Base-by-base conservation (phyloP, 805 yeast species). In the Danielia oregonensis region DNA sequence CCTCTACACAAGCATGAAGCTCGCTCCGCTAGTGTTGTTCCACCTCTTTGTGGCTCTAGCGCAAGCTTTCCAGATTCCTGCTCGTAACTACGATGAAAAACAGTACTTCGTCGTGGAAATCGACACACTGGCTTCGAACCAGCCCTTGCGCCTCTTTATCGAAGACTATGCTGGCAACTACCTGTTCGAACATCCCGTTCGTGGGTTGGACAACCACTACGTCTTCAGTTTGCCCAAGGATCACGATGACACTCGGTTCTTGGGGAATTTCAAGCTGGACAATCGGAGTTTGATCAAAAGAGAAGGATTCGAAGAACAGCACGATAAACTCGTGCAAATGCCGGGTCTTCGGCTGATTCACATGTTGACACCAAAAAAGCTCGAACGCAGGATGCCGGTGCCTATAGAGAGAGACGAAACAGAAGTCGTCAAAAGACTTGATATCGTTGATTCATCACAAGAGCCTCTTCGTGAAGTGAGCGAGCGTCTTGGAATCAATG, bases 101-200 rank as follows among this genome's bases (percentile, higher is more conserved):
- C 72, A 74, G 40, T 85, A 84, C 58, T 81, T 82, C 46, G 74
- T 84, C 6, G 67, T 84, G 12, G 86, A 83, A 43, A 45, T 79
- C 9, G 55, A 62, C 42, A 59, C 69, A 7, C 29, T 54, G 16
- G 23, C 22, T 7, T 23, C 39, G 7, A 54, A 42, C 29, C 35
- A 35, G 17, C 59, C 65, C 7, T 48, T 67, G 7, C 32, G 40
- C 0, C 51, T 61, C n/a, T 67, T 82, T 33, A 49, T 59, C 9
- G 23, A 46, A 1, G 31, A 48, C 10, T 68, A 72, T 52, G 68
- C 73, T 3, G 53, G 53, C 11, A 48, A 46, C 5, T 66, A 55
- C 44, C 37, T 40, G 15, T 85, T 63, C 49, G 94, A 86, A 54
- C 86, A 84, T 53, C 72, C 65, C 16, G 75, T 78, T 3, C 68